These are phyloP conservation scores for Epichloe brachyelytri DNA, from an alignment of 2,329 filamentous ascomycete genomes.

Conservation along the genomic window DNA sequence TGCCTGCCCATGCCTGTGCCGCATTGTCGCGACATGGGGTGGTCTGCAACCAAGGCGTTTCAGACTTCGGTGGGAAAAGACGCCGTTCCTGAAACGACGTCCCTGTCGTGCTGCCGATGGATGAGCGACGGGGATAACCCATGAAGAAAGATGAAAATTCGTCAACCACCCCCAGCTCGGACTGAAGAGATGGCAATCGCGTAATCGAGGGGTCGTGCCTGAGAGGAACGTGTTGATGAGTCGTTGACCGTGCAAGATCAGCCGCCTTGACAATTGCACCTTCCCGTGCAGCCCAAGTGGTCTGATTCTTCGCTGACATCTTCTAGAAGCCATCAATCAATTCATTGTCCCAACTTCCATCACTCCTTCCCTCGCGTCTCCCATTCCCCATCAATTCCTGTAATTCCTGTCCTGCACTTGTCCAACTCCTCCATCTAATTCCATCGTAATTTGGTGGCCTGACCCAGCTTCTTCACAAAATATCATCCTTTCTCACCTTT, in stretches of 20 bases:
- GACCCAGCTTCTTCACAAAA: neutral
- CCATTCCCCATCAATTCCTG: neutral
- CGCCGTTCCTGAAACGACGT: slow-evolving; percentile 17
- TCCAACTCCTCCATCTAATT: neutral
- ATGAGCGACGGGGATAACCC: neutral
- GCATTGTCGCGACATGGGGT: slow-evolving; percentile 2
- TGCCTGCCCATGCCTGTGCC: neutral
- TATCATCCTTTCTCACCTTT: neutral
- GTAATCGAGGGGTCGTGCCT: neutral
- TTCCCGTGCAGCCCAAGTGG: neutral
- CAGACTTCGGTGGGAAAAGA: slow-evolving; percentile 16
- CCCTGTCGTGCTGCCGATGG: neutral
- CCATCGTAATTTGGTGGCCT: neutral
- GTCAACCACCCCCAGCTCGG: neutral
- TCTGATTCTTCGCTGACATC: slow-evolving; percentile 15
- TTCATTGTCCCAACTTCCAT: slow-evolving; percentile 2
- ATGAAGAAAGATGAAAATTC: neutral
- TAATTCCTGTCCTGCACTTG: neutral
- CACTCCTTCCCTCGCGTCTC: slow-evolving; percentile 5
- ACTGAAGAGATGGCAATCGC: neutral
- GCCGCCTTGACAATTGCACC: neutral
- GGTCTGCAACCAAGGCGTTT: slow-evolving; percentile 12
- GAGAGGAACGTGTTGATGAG: no score
- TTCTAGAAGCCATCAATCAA: slow-evolving; percentile 16
- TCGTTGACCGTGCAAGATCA: neutral